These are phyloP conservation scores for Scytalidium sp. DNA, from an alignment of 2,329 filamentous ascomycete species.

Conservation along the genomic window DNA sequence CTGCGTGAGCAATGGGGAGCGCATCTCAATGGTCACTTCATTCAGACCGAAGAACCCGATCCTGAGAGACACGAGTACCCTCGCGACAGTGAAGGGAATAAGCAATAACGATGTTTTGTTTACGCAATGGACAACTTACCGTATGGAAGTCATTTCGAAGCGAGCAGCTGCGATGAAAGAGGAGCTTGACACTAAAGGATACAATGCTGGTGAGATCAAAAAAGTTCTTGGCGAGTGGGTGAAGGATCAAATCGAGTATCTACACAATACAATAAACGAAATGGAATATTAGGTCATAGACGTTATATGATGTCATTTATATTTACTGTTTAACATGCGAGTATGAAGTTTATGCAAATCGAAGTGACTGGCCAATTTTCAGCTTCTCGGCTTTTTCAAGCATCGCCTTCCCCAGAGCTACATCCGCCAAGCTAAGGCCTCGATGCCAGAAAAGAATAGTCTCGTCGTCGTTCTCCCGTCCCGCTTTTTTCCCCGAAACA, in stretches of 20 bases:
- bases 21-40: conserved; percentile 37
- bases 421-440: background rate
- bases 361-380: conserved; percentile 1
- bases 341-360: conserved; percentile 1
- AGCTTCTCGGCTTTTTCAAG: conserved; percentile 1
- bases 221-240: background rate
- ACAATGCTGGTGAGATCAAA: background rate
- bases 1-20: conserved; percentile 30
- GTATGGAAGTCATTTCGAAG: conserved; percentile 22
- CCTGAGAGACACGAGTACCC: conserved; percentile 27
- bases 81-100: conserved; percentile 22
- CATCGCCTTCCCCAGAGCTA: conserved; percentile 1
- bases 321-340: too few species aligned
- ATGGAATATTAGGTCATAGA: too few species aligned
- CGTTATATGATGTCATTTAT: too few species aligned
- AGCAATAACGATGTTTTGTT: conserved; percentile 23
- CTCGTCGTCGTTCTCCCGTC: conserved; percentile 1
- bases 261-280: background rate
- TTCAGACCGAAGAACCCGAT: conserved; percentile 32
- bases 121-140: conserved; percentile 24
- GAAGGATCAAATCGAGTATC: background rate
- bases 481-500: background rate
- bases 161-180: conserved; percentile 14
- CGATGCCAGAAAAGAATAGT: conserved; percentile 2
- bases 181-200: conserved; percentile 11